These are phyloP conservation scores for Cyclotella choctawhatcheeana DNA, from an alignment of 108 stramenopile genomes.

Conservation along the genomic window DNA sequence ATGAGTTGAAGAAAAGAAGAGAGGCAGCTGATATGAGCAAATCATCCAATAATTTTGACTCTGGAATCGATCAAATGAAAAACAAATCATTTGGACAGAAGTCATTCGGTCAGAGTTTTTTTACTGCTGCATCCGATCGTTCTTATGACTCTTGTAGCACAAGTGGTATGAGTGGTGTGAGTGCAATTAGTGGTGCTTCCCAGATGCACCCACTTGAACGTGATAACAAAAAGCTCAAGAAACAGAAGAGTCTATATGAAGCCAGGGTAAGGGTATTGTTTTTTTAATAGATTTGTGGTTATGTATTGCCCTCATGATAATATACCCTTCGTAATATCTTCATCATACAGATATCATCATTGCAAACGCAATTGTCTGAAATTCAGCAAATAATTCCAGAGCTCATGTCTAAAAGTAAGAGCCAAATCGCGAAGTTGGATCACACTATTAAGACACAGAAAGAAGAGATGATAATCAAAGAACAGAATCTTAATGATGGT, in stretches of 20 bases:
- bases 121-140: slow-evolving; percentile 1
- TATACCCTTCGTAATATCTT: neutral
- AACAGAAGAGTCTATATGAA: slow-evolving; percentile 39
- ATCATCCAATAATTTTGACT: slow-evolving; percentile 12
- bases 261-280: slow-evolving; percentile 14
- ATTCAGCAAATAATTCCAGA: slow-evolving; percentile 51
- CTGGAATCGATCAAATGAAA: slow-evolving; percentile 16
- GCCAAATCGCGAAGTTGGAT: slow-evolving; percentile 44
- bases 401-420: slow-evolving; percentile 49
- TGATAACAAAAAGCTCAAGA: slow-evolving; percentile 44
- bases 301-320: neutral
- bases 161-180: slow-evolving; percentile 29
- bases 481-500: slow-evolving; percentile 21
- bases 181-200: slow-evolving; percentile 15
- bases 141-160: neutral
- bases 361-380: slow-evolving; percentile 46
- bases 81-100: slow-evolving; percentile 2
- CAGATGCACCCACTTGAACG: slow-evolving; percentile 17
- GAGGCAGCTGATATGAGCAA: slow-evolving; percentile 1
- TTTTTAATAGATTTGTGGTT: neutral
- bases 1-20: slow-evolving; percentile 16
- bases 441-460: slow-evolving; percentile 18
- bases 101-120: slow-evolving; percentile 10
- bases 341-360: slow-evolving; percentile 23
- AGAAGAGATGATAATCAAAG: slow-evolving; percentile 19